Conservation (phyloP, 2,329 filamentous ascomycete species). For the Metarhizium robertsii region DNA sequence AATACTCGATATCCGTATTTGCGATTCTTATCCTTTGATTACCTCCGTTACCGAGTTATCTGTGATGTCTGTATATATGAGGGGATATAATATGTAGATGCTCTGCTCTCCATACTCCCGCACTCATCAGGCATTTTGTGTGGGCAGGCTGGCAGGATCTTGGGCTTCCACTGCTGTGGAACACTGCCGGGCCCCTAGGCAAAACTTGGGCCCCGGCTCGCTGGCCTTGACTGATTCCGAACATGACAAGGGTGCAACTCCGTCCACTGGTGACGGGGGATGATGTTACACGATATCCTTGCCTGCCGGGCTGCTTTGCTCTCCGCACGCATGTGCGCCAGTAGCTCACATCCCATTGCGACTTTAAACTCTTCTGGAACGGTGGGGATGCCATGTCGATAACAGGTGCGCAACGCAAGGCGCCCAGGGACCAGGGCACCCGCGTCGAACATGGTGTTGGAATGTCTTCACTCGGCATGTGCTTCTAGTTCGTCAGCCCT, state of each 20-base stretch:
- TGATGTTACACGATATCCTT: conserved; percentile 3
- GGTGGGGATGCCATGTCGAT: conserved; percentile 1
- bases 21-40: too few relatives aligned
- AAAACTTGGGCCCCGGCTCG: background rate
- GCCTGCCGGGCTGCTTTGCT: background rate
- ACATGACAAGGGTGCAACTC: background rate
- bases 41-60: too few relatives aligned
- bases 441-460: conserved; percentile 5
- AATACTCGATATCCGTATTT: too few relatives aligned
- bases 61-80: too few relatives aligned
- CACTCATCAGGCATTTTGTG: too few relatives aligned
- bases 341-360: background rate
- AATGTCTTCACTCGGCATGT: conserved; percentile 7
- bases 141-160: background rate
- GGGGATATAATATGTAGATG: too few relatives aligned
- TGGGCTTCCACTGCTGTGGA: background rate
- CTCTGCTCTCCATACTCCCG: too few relatives aligned
- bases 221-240: too few relatives aligned
- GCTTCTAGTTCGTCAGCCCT: conserved; percentile 7
- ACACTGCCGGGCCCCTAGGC: background rate
- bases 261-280: background rate
- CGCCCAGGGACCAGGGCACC: conserved; percentile 4
- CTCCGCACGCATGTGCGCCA: conserved; percentile 2
- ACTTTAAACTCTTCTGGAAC: conserved; percentile 5
- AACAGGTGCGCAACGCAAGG: background rate